Conservation (phyloP, 208 protist genomes). For the Eutreptiella sp. region DNA sequence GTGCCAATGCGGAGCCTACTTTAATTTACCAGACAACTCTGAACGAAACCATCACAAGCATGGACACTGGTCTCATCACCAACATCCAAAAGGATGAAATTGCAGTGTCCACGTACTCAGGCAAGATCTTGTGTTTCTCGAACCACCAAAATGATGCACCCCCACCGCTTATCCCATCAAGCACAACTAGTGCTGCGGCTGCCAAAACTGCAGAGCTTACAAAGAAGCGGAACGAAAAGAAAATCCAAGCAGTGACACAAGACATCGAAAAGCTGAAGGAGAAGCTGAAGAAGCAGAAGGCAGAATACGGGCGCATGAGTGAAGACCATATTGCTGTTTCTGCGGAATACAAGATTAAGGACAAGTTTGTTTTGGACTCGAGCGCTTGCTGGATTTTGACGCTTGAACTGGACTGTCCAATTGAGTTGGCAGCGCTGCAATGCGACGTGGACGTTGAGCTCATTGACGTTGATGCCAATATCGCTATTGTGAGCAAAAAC, state of each 20-base stretch:
- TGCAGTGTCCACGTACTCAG: conserved; percentile 22
- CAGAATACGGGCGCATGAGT: conserved; percentile 8
- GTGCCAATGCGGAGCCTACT: neutral
- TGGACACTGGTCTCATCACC: conserved; percentile 6
- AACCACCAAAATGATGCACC: neutral
- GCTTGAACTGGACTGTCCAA: conserved; percentile 17
- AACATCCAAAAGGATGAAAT: conserved; percentile 1
- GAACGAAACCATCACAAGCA: conserved; percentile 20
- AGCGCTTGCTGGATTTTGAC: neutral
- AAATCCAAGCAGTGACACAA: conserved; percentile 1
- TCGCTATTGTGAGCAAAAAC: conserved; percentile 3
- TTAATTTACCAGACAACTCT: conserved; percentile 13
- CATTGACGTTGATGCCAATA: conserved; percentile 20
- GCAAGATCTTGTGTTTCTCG: conserved; percentile 15
- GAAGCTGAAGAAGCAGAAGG: conserved; percentile 12
- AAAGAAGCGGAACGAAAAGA: conserved; percentile 4
- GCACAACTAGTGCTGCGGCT: neutral
- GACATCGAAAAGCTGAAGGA: conserved; percentile 25
- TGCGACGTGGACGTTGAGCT: conserved; percentile 25
- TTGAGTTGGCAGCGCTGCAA: conserved; percentile 2
- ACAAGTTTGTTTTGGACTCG: conserved; percentile 29
- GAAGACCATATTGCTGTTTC: conserved; percentile 21
- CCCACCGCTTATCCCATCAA: neutral
- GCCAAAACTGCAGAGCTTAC: conserved; percentile 1
- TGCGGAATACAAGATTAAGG: conserved; percentile 20